phyloP scores from a whole-genome alignment of 305 asterid genomes.

The Lippia alba region DNA sequence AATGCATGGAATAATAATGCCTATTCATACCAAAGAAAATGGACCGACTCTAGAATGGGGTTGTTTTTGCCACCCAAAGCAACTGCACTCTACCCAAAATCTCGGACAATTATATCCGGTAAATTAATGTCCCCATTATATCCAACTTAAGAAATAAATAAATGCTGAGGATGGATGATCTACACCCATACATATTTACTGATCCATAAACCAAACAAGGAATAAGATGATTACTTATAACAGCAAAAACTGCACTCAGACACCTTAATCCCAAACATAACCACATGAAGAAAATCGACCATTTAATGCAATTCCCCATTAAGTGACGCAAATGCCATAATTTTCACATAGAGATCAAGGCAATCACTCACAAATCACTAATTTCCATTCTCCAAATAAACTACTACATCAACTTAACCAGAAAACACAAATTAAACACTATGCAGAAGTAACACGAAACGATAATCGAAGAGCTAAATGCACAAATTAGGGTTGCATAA shows the following conservation, averaged over 20 bases:
- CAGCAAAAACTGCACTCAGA: slow-evolving; percentile 17
- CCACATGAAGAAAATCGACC: slow-evolving; percentile 18
- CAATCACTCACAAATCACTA: slow-evolving; percentile 20
- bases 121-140: slow-evolving; percentile 12
- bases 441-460: slow-evolving; percentile 7
- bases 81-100: slow-evolving; percentile 7
- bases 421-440: not conserved
- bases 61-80: slow-evolving; percentile 10
- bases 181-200: slow-evolving; percentile 6
- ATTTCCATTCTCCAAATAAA: not conserved
- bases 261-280: slow-evolving; percentile 16
- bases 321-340: slow-evolving; percentile 16
- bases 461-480: not conserved
- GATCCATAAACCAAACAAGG: slow-evolving; percentile 24
- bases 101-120: not conserved
- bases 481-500: slow-evolving; percentile 25
- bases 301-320: slow-evolving; percentile 17
- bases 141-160: not conserved
- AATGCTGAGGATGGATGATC: slow-evolving; percentile 1
- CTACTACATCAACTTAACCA: not conserved
- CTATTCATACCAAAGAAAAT: not conserved
- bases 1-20: slow-evolving; percentile 3
- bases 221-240: slow-evolving; percentile 21
- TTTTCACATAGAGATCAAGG: slow-evolving; percentile 28
- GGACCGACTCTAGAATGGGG: slow-evolving; percentile 15